phyloP scores from a whole-genome alignment of 768 basidiomycete genomes.

The Trametes meyenii region DNA sequence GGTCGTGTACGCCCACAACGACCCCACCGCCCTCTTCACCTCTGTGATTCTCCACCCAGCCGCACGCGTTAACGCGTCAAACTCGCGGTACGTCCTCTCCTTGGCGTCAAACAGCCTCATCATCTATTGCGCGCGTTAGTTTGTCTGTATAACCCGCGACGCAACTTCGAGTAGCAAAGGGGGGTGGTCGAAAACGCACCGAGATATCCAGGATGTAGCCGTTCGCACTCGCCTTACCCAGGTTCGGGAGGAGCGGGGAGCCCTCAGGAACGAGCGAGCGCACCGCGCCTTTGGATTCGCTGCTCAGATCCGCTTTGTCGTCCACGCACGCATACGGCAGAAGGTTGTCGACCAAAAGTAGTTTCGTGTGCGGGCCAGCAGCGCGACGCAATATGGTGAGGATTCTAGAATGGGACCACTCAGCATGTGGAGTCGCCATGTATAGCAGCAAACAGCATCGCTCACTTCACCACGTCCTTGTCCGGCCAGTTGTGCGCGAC shows the following conservation, averaged over 20 bases:
- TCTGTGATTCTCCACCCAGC: slow-evolving; percentile 66
- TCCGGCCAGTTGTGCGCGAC: slow-evolving; percentile 22
- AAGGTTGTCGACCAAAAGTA: slow-evolving; percentile 10
- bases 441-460: background rate
- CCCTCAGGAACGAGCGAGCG: slow-evolving; percentile 12
- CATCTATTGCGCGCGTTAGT: slow-evolving; percentile 47
- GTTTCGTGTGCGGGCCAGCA: slow-evolving; percentile 15
- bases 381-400: slow-evolving; percentile 12
- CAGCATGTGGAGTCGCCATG: too few relatives aligned
- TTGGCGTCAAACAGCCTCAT: slow-evolving; percentile 63
- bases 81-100: slow-evolving; percentile 66
- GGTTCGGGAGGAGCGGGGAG: slow-evolving; percentile 18
- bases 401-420: slow-evolving; percentile 1
- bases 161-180: too few relatives aligned
- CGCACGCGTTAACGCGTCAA: slow-evolving; percentile 51
- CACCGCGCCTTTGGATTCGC: background rate
- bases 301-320: background rate
- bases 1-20: slow-evolving; percentile 21
- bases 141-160: too few relatives aligned
- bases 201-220: slow-evolving; percentile 30
- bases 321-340: slow-evolving; percentile 16
- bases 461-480: slow-evolving; percentile 9
- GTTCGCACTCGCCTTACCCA: slow-evolving; percentile 42
- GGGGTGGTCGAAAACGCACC: slow-evolving; percentile 11
- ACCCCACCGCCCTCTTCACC: slow-evolving; percentile 44